phyloP scores from a whole-genome alignment of 495 filamentous ascomycete species.

The Parachaetomium inaequale region DNA sequence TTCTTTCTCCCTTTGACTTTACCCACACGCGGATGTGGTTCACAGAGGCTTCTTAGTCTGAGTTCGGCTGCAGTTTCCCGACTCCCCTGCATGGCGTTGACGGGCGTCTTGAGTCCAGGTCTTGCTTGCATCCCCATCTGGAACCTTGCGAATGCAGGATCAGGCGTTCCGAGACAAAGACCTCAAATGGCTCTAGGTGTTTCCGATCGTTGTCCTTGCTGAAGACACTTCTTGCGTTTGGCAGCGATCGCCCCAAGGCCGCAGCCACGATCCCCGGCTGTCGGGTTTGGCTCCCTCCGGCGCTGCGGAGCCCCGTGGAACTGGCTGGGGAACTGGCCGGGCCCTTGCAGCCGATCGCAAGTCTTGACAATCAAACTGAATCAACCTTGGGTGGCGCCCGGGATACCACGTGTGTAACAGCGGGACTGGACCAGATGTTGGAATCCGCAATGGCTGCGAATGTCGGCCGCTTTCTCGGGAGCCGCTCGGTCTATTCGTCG shows the following conservation, averaged over 20 bases:
- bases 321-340: slow-evolving; percentile 18
- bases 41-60: neutral
- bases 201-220: neutral
- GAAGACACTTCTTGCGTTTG: neutral
- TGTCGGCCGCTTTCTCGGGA: neutral
- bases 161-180: slow-evolving; percentile 10
- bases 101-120: neutral
- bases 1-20: neutral
- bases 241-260: neutral
- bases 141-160: neutral
- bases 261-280: neutral
- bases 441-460: neutral
- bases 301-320: slow-evolving; percentile 8
- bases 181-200: neutral
- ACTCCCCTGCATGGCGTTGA: neutral
- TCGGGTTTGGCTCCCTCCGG: neutral
- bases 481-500: slow-evolving; percentile 30
- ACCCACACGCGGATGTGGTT: neutral
- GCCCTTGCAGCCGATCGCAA: slow-evolving; percentile 7
- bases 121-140: neutral
- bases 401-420: slow-evolving; percentile 16
- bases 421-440: neutral
- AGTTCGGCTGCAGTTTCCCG: slow-evolving; percentile 4
- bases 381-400: slow-evolving; percentile 13
- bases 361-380: slow-evolving; percentile 22